Conservation (phyloP, 495 filamentous ascomycete species). For the Tetracladium setigerum region DNA sequence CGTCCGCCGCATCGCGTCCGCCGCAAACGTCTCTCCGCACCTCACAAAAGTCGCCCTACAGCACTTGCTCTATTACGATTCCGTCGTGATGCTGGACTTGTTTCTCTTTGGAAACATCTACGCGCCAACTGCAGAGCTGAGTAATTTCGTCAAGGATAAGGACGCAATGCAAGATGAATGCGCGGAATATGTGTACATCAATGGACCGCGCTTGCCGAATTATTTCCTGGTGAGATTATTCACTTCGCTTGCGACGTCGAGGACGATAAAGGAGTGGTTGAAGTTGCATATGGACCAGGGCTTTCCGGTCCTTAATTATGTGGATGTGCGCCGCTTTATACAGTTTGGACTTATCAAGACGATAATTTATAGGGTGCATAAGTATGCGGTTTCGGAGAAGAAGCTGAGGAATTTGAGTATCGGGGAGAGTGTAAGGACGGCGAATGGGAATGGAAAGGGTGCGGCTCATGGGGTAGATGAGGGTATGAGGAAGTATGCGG, state of each 20-base stretch:
- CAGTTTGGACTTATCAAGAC: conserved; percentile 96
- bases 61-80: conserved; percentile 81
- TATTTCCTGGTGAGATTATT: conserved; percentile 64
- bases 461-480: conserved; percentile 19
- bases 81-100: conserved; percentile 62
- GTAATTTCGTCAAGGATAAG: conserved; percentile 59
- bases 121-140: conserved; percentile 69
- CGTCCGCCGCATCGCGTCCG: conserved; percentile 72
- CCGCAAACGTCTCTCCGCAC: conserved; percentile 76
- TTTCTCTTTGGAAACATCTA: conserved; percentile 92
- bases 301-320: conserved; percentile 51
- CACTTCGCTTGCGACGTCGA: conserved; percentile 66
- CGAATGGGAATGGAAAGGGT: conserved; percentile 23
- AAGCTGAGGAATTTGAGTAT: conserved; percentile 28
- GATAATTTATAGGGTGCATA: conserved; percentile 88
- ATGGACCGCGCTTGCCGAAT: conserved; percentile 28
- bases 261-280: conserved; percentile 76
- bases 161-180: conserved; percentile 77
- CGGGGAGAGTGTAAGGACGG: conserved; percentile 30
- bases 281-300: conserved; percentile 53
- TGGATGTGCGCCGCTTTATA: conserved; percentile 86
- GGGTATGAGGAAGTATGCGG: conserved; percentile 57
- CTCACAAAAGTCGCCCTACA: conserved; percentile 77
- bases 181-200: conserved; percentile 59
- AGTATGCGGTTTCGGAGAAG: conserved; percentile 66